These are phyloP conservation scores for Coemansia sp. DNA, from an alignment of 192 early-diverging fungal genomes.

Conservation along the genomic window DNA sequence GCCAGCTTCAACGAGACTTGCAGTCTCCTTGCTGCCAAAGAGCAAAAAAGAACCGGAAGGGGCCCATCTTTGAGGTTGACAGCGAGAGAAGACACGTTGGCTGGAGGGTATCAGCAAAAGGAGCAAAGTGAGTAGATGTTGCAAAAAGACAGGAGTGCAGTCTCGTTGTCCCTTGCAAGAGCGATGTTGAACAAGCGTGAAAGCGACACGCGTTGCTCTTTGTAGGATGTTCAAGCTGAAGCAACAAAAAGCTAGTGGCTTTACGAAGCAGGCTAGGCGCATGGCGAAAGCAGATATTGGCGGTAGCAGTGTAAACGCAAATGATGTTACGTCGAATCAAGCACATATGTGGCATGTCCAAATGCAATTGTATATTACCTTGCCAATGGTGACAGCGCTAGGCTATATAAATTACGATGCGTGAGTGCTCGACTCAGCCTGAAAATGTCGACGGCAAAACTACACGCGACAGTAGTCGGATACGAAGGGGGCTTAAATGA, in stretches of 20 bases:
- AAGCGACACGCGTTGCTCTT: background rate
- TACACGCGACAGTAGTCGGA: background rate
- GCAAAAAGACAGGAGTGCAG: background rate
- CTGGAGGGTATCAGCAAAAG: background rate
- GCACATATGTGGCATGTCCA: background rate
- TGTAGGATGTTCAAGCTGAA: background rate
- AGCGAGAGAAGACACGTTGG: background rate
- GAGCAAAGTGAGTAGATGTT: background rate
- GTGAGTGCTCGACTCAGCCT: background rate
- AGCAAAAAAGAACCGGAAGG: background rate
- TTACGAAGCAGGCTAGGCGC: background rate
- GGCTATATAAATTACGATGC: background rate
- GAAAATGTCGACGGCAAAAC: background rate
- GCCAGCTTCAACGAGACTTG: background rate
- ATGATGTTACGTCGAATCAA: conserved; percentile 1
- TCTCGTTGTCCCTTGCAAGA: background rate
- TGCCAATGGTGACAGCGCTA: background rate
- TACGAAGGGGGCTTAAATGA: conserved; percentile 1
- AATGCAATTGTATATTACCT: conserved; percentile 4
- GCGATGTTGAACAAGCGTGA: background rate
- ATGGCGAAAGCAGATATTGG: conserved; percentile 6
- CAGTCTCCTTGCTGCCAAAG: background rate
- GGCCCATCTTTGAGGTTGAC: background rate
- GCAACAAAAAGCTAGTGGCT: background rate
- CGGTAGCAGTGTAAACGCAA: background rate